These are phyloP conservation scores for Sporothrix phasma DNA, from an alignment of 2,329 filamentous ascomycete species.

Conservation along the genomic window DNA sequence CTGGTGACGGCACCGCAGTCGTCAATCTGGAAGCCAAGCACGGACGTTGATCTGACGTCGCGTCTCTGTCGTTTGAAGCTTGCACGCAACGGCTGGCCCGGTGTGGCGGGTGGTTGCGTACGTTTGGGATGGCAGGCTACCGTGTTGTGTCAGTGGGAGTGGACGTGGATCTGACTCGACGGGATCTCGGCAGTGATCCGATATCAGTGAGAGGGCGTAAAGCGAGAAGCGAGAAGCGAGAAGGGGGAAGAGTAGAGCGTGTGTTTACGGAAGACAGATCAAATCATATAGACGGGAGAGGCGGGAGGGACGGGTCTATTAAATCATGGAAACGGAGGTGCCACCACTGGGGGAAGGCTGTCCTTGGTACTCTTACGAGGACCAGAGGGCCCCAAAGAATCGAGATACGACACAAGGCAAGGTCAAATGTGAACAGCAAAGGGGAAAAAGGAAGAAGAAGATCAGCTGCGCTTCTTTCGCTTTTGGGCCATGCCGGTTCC, in stretches of 20 bases:
- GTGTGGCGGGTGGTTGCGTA: neutral
- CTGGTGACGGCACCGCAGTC: too few relatives aligned
- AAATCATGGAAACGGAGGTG: neutral
- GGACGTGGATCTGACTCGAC: neutral
- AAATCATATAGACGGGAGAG: neutral
- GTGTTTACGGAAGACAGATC: neutral
- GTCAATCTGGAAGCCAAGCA: too few relatives aligned
- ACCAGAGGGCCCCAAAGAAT: neutral
- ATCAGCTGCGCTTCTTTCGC: neutral
- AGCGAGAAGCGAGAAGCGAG: neutral
- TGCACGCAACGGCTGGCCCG: neutral
- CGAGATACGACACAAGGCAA: too few relatives aligned
- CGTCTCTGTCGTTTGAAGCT: too few relatives aligned
- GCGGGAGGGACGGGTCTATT: neutral
- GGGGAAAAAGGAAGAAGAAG: neutral
- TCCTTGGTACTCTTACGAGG: neutral
- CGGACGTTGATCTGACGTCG: too few relatives aligned
- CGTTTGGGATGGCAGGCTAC: neutral
- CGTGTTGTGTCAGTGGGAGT: neutral
- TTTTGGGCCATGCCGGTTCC: neutral
- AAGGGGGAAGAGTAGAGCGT: neutral
- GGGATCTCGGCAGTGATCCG: too few relatives aligned
- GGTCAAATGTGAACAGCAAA: neutral
- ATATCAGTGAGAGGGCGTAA: too few relatives aligned
- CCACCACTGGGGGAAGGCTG: neutral